Conservation (phyloP, 495 filamentous ascomycete species). For the Thozetella sp. region DNA sequence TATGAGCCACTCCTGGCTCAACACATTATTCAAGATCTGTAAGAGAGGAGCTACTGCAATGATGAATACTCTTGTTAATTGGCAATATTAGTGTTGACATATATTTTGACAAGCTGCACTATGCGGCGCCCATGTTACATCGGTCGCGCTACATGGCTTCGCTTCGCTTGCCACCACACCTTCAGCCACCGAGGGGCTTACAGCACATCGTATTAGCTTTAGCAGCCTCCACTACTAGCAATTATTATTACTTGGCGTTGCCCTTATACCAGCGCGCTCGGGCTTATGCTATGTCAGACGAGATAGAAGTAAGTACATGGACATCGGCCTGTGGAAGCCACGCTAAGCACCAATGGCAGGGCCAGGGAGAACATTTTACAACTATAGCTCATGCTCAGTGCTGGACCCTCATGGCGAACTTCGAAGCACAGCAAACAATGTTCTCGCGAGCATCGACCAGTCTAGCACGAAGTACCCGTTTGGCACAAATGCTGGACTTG, state of each 20-base stretch:
- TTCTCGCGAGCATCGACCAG: slow-evolving; percentile 6
- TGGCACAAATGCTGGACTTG: slow-evolving; percentile 12
- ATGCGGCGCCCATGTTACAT: slow-evolving; percentile 6
- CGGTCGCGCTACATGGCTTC: slow-evolving; percentile 6
- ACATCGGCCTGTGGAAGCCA: not conserved
- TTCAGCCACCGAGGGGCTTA: slow-evolving; percentile 7
- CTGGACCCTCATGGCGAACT: slow-evolving; percentile 9
- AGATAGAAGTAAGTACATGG: slow-evolving; percentile 10
- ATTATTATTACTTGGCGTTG: not conserved
- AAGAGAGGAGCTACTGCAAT: not conserved
- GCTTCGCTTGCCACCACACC: slow-evolving; percentile 3
- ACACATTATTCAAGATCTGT: slow-evolving; percentile 6
- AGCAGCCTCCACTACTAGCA: not conserved
- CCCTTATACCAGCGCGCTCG: slow-evolving; percentile 11
- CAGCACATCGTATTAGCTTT: slow-evolving; percentile 7
- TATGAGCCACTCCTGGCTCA: slow-evolving; percentile 5
- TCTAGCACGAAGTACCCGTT: slow-evolving; percentile 3
- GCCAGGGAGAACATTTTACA: slow-evolving; percentile 5
- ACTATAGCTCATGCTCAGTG: slow-evolving; percentile 11
- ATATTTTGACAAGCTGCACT: slow-evolving; percentile 7
- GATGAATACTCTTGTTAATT: not conserved
- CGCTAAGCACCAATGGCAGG: slow-evolving; percentile 14
- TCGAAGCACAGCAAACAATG: slow-evolving; percentile 7
- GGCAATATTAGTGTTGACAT: not conserved
- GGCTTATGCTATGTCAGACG: slow-evolving; percentile 9